Evolutionary conservation across 805 yeast species (phyloP), one percentile per base, ranked within the genome.

Genomic region (Metschnikowia amazonensis): DNA sequence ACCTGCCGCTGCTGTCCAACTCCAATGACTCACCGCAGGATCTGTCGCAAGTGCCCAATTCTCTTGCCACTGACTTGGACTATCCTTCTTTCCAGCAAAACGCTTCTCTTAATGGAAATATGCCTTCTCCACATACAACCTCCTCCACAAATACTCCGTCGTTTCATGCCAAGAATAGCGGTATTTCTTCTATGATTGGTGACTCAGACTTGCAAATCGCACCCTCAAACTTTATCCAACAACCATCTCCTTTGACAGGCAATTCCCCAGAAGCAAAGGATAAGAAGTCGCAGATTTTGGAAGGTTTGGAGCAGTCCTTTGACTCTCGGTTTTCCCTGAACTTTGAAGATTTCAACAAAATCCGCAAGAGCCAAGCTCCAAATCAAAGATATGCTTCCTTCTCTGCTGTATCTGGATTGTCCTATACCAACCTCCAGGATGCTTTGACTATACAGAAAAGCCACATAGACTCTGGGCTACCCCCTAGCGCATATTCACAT

Each of bases 401-500:
- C 57, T 76, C 82, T 3, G 89, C 89, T 0, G 79, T 84, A 1
- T 69, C 81, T 11, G 77, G 83, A 1, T 63, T 73, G 5, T 77
- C 86, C 0, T 83, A 84, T 57, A 72, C 84, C 1, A 76, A 76
- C n/a, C 55, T 64, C 25, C 71, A 74, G 49, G 83, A 77, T 37
- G 69, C 72, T 3, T 36, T 57, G 28, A 49, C 58, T 20, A 68
- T 72, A 34, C 67, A 63, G 32, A 66, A 47, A 60, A 65, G 55
- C 37, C 62, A 55, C 39, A 47, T 77, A 18, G 62, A 65, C 43
- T 58, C 53, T 39, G 59, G 55, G 39, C 66, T 66, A 3, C 42
- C 62, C 9, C 51, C 61, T 51, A 58, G 66, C 25, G 46, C 54
- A 25, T 77, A 74, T 48, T 50, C 70, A 10, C 55, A 59, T 42